Evolutionary conservation across 1,284 basidiomycete genomes (phyloP).

Genomic region (Fistulinella cinereoalba): DNA sequence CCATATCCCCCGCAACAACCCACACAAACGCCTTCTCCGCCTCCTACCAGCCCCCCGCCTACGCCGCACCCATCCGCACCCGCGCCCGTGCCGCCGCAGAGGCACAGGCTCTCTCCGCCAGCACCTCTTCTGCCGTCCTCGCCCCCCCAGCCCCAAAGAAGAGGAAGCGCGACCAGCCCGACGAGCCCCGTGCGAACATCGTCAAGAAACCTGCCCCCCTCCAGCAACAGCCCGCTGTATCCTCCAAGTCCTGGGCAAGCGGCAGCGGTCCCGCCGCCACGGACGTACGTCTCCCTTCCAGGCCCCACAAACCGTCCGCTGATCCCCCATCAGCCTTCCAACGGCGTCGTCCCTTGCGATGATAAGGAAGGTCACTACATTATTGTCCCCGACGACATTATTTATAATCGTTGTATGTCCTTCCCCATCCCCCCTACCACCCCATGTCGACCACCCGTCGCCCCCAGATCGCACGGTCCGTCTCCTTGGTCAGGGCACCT

Average conservation of each 20-base stretch:
- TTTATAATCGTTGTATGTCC: conserved; percentile 75
- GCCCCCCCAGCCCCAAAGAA: conserved; percentile 70
- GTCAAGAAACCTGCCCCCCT: conserved; percentile 57
- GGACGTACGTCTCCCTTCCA: conserved; percentile 47
- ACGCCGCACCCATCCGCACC: conserved; percentile 70
- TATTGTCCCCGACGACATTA: conserved; percentile 85
- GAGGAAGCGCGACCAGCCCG: conserved; percentile 68
- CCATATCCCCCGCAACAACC: conserved; percentile 68
- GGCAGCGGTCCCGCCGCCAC: conserved; percentile 58
- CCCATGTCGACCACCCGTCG: conserved; percentile 20
- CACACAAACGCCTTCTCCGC: conserved; percentile 66
- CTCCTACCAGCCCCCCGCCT: conserved; percentile 74
- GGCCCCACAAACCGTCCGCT: conserved; percentile 22
- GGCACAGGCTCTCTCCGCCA: conserved; percentile 67
- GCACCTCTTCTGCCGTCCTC: conserved; percentile 55
- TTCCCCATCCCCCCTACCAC: background rate
- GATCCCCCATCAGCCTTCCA: conserved; percentile 47
- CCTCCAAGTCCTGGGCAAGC: conserved; percentile 60
- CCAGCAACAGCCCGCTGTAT: conserved; percentile 46
- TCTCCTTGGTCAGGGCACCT: conserved; percentile 95
- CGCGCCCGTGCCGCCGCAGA: conserved; percentile 79
- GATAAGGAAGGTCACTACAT: conserved; percentile 96
- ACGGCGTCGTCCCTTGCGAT: conserved; percentile 70
- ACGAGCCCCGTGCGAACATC: conserved; percentile 61
- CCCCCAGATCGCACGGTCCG: conserved; percentile 81